A percentile compares a stretch with the other conserved stretches of the same genome.
Conservation (phyloP, 345 rosid species). For the Citrus sp. region DNA sequence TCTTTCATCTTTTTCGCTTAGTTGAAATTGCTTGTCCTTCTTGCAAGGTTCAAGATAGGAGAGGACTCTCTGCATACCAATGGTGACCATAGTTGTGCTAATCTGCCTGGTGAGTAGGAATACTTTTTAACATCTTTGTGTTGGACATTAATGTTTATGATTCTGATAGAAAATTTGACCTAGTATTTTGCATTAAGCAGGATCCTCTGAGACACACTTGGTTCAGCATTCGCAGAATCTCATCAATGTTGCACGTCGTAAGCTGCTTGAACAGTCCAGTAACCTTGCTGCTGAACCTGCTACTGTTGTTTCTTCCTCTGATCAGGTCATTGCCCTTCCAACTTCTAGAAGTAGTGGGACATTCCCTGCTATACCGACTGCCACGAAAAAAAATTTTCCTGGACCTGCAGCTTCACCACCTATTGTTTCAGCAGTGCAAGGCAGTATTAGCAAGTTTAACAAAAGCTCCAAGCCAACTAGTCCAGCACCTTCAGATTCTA, state of each 20-base stretch:
- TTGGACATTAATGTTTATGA: not conserved
- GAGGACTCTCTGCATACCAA: conserved; percentile 12
- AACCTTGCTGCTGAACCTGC: conserved; percentile 63
- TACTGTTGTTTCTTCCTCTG: conserved; percentile 24
- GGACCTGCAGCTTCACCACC: conserved; percentile 22
- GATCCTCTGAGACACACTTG: conserved; percentile 24
- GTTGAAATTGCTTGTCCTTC: conserved; percentile 20
- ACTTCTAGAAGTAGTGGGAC: conserved; percentile 75
- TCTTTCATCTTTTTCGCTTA: conserved; percentile 8
- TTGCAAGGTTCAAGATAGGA: conserved; percentile 39
- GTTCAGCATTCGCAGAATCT: conserved; percentile 30
- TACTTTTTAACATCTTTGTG: not conserved
- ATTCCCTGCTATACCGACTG: conserved; percentile 69
- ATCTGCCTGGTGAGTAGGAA: conserved; percentile 36
- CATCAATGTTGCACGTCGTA: conserved; percentile 48
- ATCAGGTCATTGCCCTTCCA: conserved; percentile 40
- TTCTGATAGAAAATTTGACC: conserved; percentile 8
- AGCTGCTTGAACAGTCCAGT: conserved; percentile 56
- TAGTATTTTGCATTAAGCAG: conserved; percentile 14
- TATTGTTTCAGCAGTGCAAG: conserved; percentile 2
- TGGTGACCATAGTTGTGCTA: conserved; percentile 10
- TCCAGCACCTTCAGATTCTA: conserved; percentile 18
- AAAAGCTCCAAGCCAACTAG: conserved; percentile 6
- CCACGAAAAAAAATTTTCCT: conserved; percentile 29
- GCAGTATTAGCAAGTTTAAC: not conserved